Base-by-base conservation (phyloP, 768 basidiomycete species). In the Tubosaeta brunneosetosa region DNA sequence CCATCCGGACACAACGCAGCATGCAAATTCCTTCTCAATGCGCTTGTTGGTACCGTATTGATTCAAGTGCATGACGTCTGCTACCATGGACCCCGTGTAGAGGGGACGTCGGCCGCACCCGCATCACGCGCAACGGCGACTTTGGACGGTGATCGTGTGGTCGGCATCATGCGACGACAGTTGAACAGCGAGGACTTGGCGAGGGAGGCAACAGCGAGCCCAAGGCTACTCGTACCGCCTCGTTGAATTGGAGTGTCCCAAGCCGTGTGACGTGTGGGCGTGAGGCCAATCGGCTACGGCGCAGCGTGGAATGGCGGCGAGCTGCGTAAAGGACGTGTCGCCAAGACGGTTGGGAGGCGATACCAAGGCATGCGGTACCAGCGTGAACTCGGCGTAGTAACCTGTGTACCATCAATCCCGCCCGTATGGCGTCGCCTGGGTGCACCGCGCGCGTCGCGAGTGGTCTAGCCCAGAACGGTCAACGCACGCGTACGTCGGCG, bases 321-420 rank as follows among this genome's bases (percentile, higher is more conserved):
- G 36, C 25, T 37, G 58, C 22, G 29, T 9, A 29, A 29, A 17
- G n/a, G 9, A 38, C 37, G 17, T 19, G 36, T n/a, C 16, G 29
- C 29, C 29, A 29, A 29, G 29, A 25, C 22, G 19, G 19, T 6
- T 29, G 40, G 17, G 19, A 41, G 40, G 63, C 11, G 64, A 65
- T 32, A 66, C 64, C 34, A 47, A 56, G 12, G 51, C 36, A 45
- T 66, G 61, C 17, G 61, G 67, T 10, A 64, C 47, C 47, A 62
- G 58, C 17, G 61, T 58, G 50, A 58, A 63, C 58, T 62, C 66
- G 16, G 66, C 61, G 50, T 64, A 9, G n/a, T 9, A 17, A 41
- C 40, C 40, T 25, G 38, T 25, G 38, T 11, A 4, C 19, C 11
- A 19, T 19, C 40, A 41, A 3, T 6, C 22, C 10, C 17, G 19